Base-by-base conservation (phyloP, 208 protist genomes). In the Herpetomonas tarakana region DNA sequence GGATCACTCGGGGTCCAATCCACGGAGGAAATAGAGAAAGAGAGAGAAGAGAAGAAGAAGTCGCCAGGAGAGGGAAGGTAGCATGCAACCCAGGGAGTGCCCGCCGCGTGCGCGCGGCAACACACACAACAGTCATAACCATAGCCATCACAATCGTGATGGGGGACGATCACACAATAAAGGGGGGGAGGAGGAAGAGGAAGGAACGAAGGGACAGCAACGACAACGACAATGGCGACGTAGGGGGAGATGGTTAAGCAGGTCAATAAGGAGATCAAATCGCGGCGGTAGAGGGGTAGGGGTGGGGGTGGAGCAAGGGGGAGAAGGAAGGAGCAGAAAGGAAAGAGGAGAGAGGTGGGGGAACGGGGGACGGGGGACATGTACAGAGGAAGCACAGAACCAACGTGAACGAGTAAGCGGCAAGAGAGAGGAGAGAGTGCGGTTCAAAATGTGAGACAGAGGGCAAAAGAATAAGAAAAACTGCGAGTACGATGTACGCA, bases 251-350 rank as follows among this genome's bases (percentile, higher is more conserved):
- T n/a, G n/a, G n/a, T 47, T 24, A 35, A 58, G 4, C 18, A 58
- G 28, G 9, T 41, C 52, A n/a, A n/a, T 45, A 45, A 7, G 28
- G n/a, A 21, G 14, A 19, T 24, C 14, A 49, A 21, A 19, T 24
- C 9, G 6, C 9, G 44, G 22, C 14, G 44, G 3, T 24, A 49
- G 22, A 49, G 22, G 44, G 44, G n/a, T 22, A 21, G 44, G 19
- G 19, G 21, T 29, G 28, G 27, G 46, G 28, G 24, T 3, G 21
- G 4, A n/a, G 18, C 19, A 27, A 57, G 19, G 19, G 25, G 26
- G 46, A 47, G 46, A 47, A 7, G 35, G 51, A 51, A 59, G 44
- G 28, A 54, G 31, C 2, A 55, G 45, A 47, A 62, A 44, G 38
- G 22, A 54, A 29, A 47, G 6, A 62, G 21, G 52, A 47, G 41